Base-by-base conservation (phyloP, 495 filamentous ascomycete genomes). In the Podospora didyma region DNA sequence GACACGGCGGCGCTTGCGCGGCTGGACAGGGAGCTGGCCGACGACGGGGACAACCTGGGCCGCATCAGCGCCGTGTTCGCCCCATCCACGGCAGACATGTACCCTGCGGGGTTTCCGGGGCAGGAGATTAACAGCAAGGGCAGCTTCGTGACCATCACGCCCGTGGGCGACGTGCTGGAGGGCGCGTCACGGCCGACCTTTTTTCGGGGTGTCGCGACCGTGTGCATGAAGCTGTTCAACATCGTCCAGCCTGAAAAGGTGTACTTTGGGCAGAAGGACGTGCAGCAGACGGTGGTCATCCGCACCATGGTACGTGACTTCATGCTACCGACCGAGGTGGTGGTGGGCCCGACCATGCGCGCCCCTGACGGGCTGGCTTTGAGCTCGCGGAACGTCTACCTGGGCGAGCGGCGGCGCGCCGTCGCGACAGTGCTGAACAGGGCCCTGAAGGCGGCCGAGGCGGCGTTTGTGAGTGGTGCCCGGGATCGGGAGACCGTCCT, bases 241-340 rank as follows among this genome's bases (percentile, higher is more conserved):
- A 89, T 93, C 48, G 86, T 91, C 39, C 80, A 85, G 61, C 90
- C 94, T 2, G 89, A 96, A 42, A 82, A 83, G 44, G 95, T 92
- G 1, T 99, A 96, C 68, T 97, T 99, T 71, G 94, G 94, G 1
- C 95, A 97, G 73, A 97, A 99, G 74, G 94, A 99, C 64, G 83
- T 97, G 17, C 94, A 99, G 73, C 94, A 99, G 74, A 95, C 90
- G 0, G 89, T 93, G 7, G 81, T 99, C 6, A 89, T 99, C 64
- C 83, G 82, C 69, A 82, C 88, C 7, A 82, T 99, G 84, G 89
- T 97, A 3, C 73, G 82, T 59, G 94, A 99, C 65, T 92, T 99
- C 60, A 86, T 88, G 66, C 63, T 97, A n/a, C 81, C 86, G 21
- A 88, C 82, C 2, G 80, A 90, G 45, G 83, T 97, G 1, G 75